Conservation (phyloP, 2,329 filamentous ascomycete species). For the Dactylellina haptotyla region DNA sequence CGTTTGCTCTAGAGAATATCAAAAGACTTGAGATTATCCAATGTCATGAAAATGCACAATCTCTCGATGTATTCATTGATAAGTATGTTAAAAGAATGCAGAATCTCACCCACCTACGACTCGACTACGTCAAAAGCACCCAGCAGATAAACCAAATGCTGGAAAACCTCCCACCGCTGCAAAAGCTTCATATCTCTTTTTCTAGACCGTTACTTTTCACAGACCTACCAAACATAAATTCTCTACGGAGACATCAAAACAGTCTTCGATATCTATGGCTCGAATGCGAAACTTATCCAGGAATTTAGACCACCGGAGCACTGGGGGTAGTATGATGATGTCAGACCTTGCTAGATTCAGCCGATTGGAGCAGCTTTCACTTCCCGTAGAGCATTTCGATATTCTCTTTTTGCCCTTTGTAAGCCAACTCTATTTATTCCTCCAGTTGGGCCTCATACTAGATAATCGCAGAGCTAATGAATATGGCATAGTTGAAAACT, state of each 20-base stretch:
- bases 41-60: background rate
- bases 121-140: background rate
- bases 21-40: background rate
- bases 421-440: background rate
- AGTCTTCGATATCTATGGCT: conserved; percentile 3
- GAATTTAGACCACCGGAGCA: background rate
- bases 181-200: background rate
- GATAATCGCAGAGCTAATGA: background rate
- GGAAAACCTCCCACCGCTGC: background rate
- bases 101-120: background rate
- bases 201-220: background rate
- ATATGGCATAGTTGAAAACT: background rate
- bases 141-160: background rate
- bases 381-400: background rate
- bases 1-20: background rate
- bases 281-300: background rate
- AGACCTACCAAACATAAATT: background rate
- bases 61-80: background rate
- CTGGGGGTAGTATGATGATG: background rate
- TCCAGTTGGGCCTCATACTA: background rate
- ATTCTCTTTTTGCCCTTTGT: background rate
- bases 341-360: background rate
- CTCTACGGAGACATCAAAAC: background rate
- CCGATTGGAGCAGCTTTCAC: background rate
- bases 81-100: background rate